A percentile compares a stretch with the other conserved stretches of the same genome.
phyloP scores from a whole-genome alignment of 2,329 filamentous ascomycete species.

The Microcyclospora tardicrescens region DNA sequence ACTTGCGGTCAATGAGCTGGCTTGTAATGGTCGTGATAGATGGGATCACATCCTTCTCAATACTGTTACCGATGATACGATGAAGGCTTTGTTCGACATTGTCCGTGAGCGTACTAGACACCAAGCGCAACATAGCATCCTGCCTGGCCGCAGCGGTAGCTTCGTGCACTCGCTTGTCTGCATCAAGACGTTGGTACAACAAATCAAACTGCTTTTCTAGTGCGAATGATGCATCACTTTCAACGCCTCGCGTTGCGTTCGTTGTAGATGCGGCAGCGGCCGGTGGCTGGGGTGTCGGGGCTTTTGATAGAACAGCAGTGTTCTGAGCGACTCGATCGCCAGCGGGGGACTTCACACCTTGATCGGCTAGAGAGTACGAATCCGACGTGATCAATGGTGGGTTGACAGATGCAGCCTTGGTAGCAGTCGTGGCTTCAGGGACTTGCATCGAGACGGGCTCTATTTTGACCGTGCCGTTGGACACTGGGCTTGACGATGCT shows the following conservation, averaged over 20 bases:
- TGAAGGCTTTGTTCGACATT: conserved; percentile 65
- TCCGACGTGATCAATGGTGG: conserved; percentile 22
- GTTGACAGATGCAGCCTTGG: conserved; percentile 13
- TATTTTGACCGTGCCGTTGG: conserved; percentile 9
- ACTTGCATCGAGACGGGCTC: conserved; percentile 10
- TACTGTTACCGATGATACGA: conserved; percentile 62
- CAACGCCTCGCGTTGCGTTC: not conserved
- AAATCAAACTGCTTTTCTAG: conserved; percentile 37
- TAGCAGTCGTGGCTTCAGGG: conserved; percentile 10
- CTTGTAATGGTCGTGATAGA: conserved; percentile 55
- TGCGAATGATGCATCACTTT: not conserved
- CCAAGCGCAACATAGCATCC: conserved; percentile 54
- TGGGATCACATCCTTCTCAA: conserved; percentile 64
- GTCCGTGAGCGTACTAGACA: conserved; percentile 55
- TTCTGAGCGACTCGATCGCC: not conserved
- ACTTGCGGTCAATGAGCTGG: conserved; percentile 56
- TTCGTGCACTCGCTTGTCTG: conserved; percentile 55
- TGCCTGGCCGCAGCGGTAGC: conserved; percentile 52
- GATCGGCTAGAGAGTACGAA: conserved; percentile 31
- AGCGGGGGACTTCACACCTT: conserved; percentile 11
- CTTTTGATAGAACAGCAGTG: not conserved
- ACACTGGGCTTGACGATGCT: conserved; percentile 7
- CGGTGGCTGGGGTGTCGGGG: not conserved
- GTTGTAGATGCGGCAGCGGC: not conserved
- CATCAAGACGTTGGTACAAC: conserved; percentile 49